Evolutionary conservation across 768 basidiomycete species (phyloP), one percentile per base, ranked within the genome.

Genomic region (Lactifluus echinatus): DNA sequence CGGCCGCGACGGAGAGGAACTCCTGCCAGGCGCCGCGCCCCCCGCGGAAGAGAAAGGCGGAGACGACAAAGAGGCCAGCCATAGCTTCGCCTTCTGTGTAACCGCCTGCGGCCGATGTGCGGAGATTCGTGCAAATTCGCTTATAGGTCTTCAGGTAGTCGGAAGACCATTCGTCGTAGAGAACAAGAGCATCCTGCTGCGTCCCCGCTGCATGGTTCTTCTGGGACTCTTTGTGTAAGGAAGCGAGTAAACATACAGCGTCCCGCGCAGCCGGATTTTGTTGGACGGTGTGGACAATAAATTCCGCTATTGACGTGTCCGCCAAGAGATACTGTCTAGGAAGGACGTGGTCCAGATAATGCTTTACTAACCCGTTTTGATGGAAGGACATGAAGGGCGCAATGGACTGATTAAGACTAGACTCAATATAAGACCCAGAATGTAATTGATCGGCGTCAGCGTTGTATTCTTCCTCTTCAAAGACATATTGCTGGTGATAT

Each of bases 31-130:
- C 69, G 3, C 89, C 88, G 10, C 74, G 71, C 5, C 89, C 88
- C 3, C 89, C 89, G 12, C 80, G 79, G 71, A 92, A 91, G 53
- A 91, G 80, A 72, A 83, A 82, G 42, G 81, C 78, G 17, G 88
- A 89, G 28, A 92, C 79, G 64, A 87, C 74, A 58, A 86, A 85
- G 19, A 92, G 72, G 3, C 85, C 85, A 0, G 87, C 85, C 72
- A 90, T 84, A 21, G 89, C 89, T 62, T 89, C 86, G 34, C 85
- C 86, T 50, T 82, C 78, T 15, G 72, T 77, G 65, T 70, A 70
- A 3, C 36, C 29, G 17, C n/a, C 49, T 12, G 51, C 48, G 24
- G 59, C 48, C 28, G 61, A 50, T 51, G 61, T 61, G 43, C 56
- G 40, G 40, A 64, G 55, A 14, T 53, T 58, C 15, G 48, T 42